Evolutionary conservation across 495 filamentous ascomycete species (phyloP).

Genomic region (Aspergillus panamensis): DNA sequence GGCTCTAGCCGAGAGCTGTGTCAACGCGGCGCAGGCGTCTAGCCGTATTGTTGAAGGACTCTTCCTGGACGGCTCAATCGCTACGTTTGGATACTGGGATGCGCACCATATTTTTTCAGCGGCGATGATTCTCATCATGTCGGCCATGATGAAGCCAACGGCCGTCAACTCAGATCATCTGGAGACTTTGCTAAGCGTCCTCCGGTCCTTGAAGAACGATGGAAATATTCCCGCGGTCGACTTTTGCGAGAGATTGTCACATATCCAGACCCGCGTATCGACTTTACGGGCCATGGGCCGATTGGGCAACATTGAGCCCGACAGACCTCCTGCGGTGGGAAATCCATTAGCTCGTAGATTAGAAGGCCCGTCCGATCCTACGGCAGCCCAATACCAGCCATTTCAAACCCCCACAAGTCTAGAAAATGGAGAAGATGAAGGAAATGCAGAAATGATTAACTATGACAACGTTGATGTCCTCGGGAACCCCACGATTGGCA

Average conservation of each 20-base stretch:
- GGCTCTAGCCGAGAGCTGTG: conserved; percentile 29
- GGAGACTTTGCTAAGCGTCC: conserved; percentile 24
- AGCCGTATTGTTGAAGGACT: conserved; percentile 23
- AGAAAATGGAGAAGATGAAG: not conserved
- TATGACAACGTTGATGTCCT: conserved; percentile 6
- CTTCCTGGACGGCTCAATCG: conserved; percentile 25
- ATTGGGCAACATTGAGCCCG: not conserved
- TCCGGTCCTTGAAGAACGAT: conserved; percentile 24
- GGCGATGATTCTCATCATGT: conserved; percentile 28
- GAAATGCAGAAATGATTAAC: not conserved
- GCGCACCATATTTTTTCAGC: conserved; percentile 31
- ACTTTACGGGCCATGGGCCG: conserved; percentile 8
- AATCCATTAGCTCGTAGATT: not conserved
- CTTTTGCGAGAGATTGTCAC: conserved; percentile 14
- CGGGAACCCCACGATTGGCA: conserved; percentile 10
- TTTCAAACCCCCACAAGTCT: conserved; percentile 6
- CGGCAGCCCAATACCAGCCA: not conserved
- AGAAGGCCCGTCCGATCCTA: not conserved
- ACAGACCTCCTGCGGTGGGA: not conserved
- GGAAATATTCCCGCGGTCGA: conserved; percentile 27
- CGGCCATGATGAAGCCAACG: conserved; percentile 24
- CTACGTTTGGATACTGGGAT: conserved; percentile 30
- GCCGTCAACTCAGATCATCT: conserved; percentile 22
- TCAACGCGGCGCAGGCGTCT: conserved; percentile 25
- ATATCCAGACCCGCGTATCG: conserved; percentile 12